Conservation (phyloP, 2,329 filamentous ascomycete genomes). For the Plenodomus tracheiphilus region DNA sequence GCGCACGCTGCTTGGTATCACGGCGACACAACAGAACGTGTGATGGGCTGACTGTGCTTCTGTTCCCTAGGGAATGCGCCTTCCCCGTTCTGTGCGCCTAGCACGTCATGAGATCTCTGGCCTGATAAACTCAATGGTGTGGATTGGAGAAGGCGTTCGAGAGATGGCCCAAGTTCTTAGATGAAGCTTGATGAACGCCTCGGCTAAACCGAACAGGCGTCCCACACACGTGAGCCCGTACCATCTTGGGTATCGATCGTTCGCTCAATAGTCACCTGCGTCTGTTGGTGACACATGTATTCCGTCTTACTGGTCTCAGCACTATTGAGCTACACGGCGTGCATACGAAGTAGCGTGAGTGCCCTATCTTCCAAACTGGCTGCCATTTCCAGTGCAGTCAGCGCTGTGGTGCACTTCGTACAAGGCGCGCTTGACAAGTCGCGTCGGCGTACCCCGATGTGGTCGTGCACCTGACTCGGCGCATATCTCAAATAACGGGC, state of each 20-base stretch:
- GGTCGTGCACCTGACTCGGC: background rate
- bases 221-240: conserved; percentile 3
- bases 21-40: background rate
- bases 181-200: conserved; percentile 7
- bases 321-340: too few relatives aligned
- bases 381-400: too few relatives aligned
- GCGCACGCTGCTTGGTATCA: too few relatives aligned
- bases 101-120: conserved; percentile 1
- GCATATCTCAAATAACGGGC: background rate
- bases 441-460: too few relatives aligned
- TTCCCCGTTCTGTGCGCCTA: background rate
- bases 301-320: too few relatives aligned
- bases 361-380: too few relatives aligned
- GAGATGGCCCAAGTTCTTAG: conserved; percentile 3
- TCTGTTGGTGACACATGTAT: background rate
- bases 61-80: background rate
- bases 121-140: conserved; percentile 6
- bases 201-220: conserved; percentile 1
- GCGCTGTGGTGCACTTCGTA: too few relatives aligned
- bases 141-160: conserved; percentile 6
- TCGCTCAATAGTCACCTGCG: background rate
- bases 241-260: too few relatives aligned
- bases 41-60: background rate
- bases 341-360: too few relatives aligned
- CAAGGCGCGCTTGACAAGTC: too few relatives aligned